phyloP scores from a whole-genome alignment of 2,329 filamentous ascomycete species.

The Paramyrothecium roridum region DNA sequence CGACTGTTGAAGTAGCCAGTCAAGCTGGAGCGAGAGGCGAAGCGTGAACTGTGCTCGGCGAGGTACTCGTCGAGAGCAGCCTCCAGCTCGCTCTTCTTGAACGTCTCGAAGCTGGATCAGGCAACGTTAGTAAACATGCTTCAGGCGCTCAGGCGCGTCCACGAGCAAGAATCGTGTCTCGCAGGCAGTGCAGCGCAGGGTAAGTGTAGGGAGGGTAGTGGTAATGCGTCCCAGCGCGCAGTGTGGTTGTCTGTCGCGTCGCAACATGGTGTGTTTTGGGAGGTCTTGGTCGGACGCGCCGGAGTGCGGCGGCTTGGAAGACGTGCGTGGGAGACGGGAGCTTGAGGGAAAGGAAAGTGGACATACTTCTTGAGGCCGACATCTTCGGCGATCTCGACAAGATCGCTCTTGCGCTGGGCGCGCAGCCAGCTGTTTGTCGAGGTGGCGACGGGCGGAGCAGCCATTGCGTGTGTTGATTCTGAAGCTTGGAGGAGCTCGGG shows the following conservation, averaged over 20 bases:
- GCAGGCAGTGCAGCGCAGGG: neutral
- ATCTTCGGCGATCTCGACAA: slow-evolving; percentile 69
- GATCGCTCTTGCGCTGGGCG: slow-evolving; percentile 77
- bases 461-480: neutral
- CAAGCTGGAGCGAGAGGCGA: slow-evolving; percentile 61
- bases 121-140: slow-evolving; percentile 11
- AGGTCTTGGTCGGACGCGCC: neutral
- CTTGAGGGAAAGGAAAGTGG: slow-evolving; percentile 3
- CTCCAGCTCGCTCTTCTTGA: slow-evolving; percentile 80
- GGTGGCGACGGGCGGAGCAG: slow-evolving; percentile 4
- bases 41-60: slow-evolving; percentile 62
- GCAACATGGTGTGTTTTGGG: neutral
- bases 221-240: neutral
- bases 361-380: slow-evolving; percentile 73
- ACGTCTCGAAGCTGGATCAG: slow-evolving; percentile 57
- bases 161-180: neutral
- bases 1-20: slow-evolving; percentile 73
- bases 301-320: neutral
- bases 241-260: neutral
- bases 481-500: neutral
- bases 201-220: neutral
- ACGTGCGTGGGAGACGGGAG: neutral
- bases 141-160: neutral
- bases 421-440: slow-evolving; percentile 68
- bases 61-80: slow-evolving; percentile 70